Base-by-base conservation (phyloP, 345 rosid species). In the Syzygium jambos region DNA sequence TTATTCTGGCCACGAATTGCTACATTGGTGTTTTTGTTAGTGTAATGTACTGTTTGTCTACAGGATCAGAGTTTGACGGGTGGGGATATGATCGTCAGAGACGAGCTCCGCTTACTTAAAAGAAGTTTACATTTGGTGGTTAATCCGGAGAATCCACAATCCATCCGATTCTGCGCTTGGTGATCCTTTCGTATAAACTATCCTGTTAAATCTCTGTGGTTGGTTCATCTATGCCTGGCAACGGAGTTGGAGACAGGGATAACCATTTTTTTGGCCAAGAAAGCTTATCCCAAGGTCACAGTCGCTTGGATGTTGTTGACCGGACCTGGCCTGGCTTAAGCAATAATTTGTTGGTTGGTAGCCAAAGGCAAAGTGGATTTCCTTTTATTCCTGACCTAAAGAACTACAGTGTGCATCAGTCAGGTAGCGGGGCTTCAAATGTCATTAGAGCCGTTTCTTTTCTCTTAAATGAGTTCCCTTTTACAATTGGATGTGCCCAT, bases 221-320 rank as follows among this genome's bases (percentile, higher is more conserved):
- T 86, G 90, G 88, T 80, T 91, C 91, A 94, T 94, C 98, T 92
- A 96, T 97, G 98, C 96, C 98, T 95, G 99, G 98, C 90, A 95
- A 97, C 95, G 96, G 95, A 93, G 93, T 90, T 92, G 98, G 96
- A 90, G 99, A 97, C 90, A 95, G 94, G 93, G 93, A 93, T 91
- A 98, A 96, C 91, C 93, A 96, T 93, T 95, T 95, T 92, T 93
- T 95, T 93, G 96, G 93, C 90, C 96, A 92, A 88, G 97, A 95
- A 88, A 92, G 90, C 90, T 89, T 93, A 89, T 89, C 95, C 80
- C 98, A 93, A 89, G 93, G 91, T 87, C 98, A 94, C 90, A 94
- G 91, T 85, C 95, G 90, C 46, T 89, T 95, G 34, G 95, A 93
- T 91, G 91, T 92, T 87, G 92, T 90, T 88, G 98, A 95, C 27